Base-by-base conservation (phyloP, 805 yeast genomes). In the Metschnikowia chrysomelidarum region DNA sequence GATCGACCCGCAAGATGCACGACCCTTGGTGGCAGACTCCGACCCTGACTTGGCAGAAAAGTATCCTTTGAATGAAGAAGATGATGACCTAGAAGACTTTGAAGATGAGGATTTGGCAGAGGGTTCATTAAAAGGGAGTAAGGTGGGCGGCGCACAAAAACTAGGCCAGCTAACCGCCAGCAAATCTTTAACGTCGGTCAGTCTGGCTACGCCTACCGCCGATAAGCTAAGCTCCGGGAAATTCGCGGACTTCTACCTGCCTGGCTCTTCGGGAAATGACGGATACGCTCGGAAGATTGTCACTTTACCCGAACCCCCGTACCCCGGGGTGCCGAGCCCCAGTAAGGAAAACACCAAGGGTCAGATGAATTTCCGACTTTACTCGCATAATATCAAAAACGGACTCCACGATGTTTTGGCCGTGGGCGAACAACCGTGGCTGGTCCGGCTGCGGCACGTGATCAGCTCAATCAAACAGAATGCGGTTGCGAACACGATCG, bases 321-420 rank as follows among this genome's bases (percentile, higher is more conserved):
- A 32, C 17, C 49, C 57, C 15, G 24, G 26, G 8, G 32, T 57
- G 6, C 45, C 54, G 0, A 43, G 34, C 1, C 49, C 49, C 22
- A 40, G 38, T 13, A 20, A 25, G 6, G 33, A 31, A 5, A 28
- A 40, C 16, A 21, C 32, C 11, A 27, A 46, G 22, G 36, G 27
- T 1, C 46, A 54, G 4, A 20, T 60, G 3, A 34, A 26, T n/a
- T 56, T 62, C 40, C 49, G 69, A 14, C 43, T 62, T n/a, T 62
- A 62, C 38, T 55, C 65, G 9, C 67, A 62, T 34, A 62, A 62
- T 45, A 48, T 62, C 35, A 60, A 59, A 27, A 60, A 56, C 37
- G 65, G 60, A 6, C 58, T 53, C 15, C 53, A 50, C 35, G 44
- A 37, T 6, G 32, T 27, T 7, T 41, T 57, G 4, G 56, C 32